Evolutionary conservation across 768 basidiomycete genomes (phyloP).

Genomic region (Cubamyces lactineus): DNA sequence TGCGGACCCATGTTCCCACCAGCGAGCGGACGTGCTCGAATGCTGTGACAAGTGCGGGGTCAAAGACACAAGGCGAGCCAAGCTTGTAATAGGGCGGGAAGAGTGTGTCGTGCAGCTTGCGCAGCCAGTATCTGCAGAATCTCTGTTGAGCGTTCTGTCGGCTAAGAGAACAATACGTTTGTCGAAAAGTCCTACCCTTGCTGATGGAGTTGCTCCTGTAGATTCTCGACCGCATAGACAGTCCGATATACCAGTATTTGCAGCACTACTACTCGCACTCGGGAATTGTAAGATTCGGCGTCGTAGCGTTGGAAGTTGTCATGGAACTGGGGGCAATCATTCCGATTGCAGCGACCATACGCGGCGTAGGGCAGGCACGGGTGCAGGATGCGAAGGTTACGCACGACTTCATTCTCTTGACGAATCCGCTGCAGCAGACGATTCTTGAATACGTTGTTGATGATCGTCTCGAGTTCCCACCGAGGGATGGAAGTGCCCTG

Average conservation of each 20-base stretch:
- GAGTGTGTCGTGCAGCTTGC: conserved; percentile 50
- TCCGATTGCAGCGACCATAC: conserved; percentile 24
- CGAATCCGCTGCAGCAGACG: conserved; percentile 36
- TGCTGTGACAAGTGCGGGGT: conserved; percentile 43
- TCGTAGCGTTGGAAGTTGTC: conserved; percentile 31
- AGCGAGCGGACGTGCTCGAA: conserved; percentile 39
- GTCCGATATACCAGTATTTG: conserved; percentile 52
- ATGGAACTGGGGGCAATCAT: conserved; percentile 45
- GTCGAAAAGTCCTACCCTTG: not conserved
- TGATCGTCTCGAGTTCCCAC: conserved; percentile 28
- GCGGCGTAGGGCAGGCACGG: conserved; percentile 40
- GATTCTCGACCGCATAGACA: conserved; percentile 23
- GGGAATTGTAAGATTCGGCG: conserved; percentile 43
- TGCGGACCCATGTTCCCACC: conserved; percentile 50
- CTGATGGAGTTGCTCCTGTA: conserved; percentile 3
- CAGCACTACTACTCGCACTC: conserved; percentile 49
- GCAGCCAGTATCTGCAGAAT: conserved; percentile 49
- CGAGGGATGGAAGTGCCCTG: conserved; percentile 10
- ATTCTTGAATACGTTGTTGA: conserved; percentile 32
- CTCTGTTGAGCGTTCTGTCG: no score
- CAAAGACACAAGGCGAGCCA: conserved; percentile 46
- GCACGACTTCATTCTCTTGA: conserved; percentile 40
- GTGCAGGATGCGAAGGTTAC: conserved; percentile 36
- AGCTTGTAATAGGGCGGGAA: conserved; percentile 51
- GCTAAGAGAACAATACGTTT: no score